These are phyloP conservation scores for Catharanthus roseus DNA, from an alignment of 257 asterid species.

Conservation along the genomic window DNA sequence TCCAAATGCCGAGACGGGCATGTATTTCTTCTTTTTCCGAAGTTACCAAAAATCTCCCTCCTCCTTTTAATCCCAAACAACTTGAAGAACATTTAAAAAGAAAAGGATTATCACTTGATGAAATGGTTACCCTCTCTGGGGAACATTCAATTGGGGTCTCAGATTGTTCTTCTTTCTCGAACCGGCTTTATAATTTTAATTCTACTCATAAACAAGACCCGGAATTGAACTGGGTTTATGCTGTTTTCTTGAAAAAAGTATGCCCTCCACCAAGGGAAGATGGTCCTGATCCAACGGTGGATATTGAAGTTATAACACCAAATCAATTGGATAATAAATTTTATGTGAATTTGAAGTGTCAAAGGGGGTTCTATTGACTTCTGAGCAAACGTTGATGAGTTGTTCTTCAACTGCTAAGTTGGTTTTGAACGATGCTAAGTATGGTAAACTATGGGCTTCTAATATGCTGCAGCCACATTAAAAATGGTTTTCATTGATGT, in stretches of 20 bases:
- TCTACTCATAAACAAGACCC: conserved; percentile 24
- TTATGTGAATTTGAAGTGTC: conserved; percentile 29
- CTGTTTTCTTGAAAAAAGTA: conserved; percentile 24
- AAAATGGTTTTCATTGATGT: conserved; percentile 30
- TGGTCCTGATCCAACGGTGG: conserved; percentile 21
- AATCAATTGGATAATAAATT: conserved; percentile 36
- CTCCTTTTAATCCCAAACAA: conserved; percentile 43
- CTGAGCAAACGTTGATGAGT: conserved; percentile 40
- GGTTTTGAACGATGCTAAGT: conserved; percentile 27
- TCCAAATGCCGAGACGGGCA: conserved; percentile 59
- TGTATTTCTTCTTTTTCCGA: conserved; percentile 31
- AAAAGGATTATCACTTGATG: conserved; percentile 56
- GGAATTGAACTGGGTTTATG: conserved; percentile 26
- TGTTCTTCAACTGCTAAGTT: conserved; percentile 34
- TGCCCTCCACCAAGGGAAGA: conserved; percentile 42
- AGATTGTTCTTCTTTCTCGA: conserved; percentile 35
- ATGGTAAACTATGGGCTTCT: conserved; percentile 31
- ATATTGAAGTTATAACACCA: conserved; percentile 33
- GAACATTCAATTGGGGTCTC: conserved; percentile 50
- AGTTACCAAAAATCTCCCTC: conserved; percentile 33
- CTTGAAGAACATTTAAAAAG: conserved; percentile 34
- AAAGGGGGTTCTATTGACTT: conserved; percentile 29
- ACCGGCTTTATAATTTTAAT: conserved; percentile 40
- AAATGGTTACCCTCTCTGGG: conserved; percentile 69
- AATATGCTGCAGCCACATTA: conserved; percentile 58